Base-by-base conservation (phyloP, 2,329 filamentous ascomycete species). In the Meredithiella fracta region DNA sequence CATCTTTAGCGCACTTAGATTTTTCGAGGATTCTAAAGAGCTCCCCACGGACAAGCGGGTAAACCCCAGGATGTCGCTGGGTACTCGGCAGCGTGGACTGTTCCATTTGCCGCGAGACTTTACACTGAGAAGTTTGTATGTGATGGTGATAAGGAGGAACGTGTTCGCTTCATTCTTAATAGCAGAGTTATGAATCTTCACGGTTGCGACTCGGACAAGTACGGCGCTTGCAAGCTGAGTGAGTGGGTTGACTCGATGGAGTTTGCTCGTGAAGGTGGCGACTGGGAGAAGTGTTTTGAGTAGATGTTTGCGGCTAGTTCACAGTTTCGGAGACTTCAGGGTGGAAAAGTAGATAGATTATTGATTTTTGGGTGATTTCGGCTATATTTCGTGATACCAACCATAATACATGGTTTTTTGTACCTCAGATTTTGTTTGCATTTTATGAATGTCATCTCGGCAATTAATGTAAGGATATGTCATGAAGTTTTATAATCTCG, bases 111-210 rank as follows among this genome's bases (percentile, higher is more conserved):
- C 0, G 82, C 79, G 17, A 74, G 89, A 54, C 77, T 88, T 67
- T 94, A 94, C 66, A 79, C 96, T 37, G 90, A 96, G 74, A 92
- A 91, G 74, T 82, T 95, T 78, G 68, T 68, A 42, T 96, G 90
- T 66, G 65, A 65, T 1, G 62, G 55, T 11, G 66, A 69, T n/a
- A 60, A 68, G 1, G 79, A 87, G 64, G 85, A 92, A 66, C 72
- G 84, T 54, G 86, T 96, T 9, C 76, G 90, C 38, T 74, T 94
- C 3, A 69, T 96, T 58, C 72, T 96, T 37, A 95, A 96, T 67
- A 88, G 94, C 64, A 77, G 86, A 23, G 86, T 95, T 1, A 73
- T 90, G 58, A 79, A 81, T 9, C 67, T 94, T 56, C 70, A 77
- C 61, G 80, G 75, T 51, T 96, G 90, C 67, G 75, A 73, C 9